phyloP scores from a whole-genome alignment of 2,329 filamentous ascomycete species.

The Aspergillus sp. region DNA sequence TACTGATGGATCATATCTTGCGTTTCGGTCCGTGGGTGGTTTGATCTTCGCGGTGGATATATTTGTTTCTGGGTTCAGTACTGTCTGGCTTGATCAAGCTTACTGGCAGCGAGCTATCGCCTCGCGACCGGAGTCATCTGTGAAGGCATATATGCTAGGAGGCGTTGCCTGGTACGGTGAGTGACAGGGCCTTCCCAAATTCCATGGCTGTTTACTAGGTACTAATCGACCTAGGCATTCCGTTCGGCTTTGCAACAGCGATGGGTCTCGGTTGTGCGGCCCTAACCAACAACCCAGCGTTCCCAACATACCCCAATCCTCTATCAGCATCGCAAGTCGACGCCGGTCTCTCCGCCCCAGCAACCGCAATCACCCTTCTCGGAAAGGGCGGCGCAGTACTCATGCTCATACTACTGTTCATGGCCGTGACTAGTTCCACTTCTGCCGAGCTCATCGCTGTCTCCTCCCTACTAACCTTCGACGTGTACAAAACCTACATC shows the following conservation, averaged over 20 bases:
- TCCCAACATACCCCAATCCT: slow-evolving; percentile 54
- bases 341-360: slow-evolving; percentile 39
- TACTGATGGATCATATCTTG: slow-evolving; percentile 40
- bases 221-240: slow-evolving; percentile 35
- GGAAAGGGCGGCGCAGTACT: slow-evolving; percentile 39
- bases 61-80: slow-evolving; percentile 41
- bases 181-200: not conserved
- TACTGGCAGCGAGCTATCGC: slow-evolving; percentile 52
- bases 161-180: slow-evolving; percentile 39
- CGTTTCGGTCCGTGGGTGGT: slow-evolving; percentile 39
- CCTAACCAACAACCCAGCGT: slow-evolving; percentile 48
- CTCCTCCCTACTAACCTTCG: slow-evolving; percentile 55
- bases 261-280: slow-evolving; percentile 51
- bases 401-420: slow-evolving; percentile 40
- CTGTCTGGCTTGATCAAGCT: slow-evolving; percentile 45
- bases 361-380: slow-evolving; percentile 38
- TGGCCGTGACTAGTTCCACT: slow-evolving; percentile 49
- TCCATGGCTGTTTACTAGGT: not conserved
- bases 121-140: slow-evolving; percentile 43
- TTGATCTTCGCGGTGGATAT: slow-evolving; percentile 43
- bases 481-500: slow-evolving; percentile 55
- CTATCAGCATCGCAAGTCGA: slow-evolving; percentile 31
- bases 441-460: slow-evolving; percentile 56
- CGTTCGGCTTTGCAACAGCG: slow-evolving; percentile 53
- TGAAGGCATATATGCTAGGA: slow-evolving; percentile 47